Evolutionary conservation across 371 early-diverging fungal species (phyloP).

Genomic region (Chytridium lagenaria): DNA sequence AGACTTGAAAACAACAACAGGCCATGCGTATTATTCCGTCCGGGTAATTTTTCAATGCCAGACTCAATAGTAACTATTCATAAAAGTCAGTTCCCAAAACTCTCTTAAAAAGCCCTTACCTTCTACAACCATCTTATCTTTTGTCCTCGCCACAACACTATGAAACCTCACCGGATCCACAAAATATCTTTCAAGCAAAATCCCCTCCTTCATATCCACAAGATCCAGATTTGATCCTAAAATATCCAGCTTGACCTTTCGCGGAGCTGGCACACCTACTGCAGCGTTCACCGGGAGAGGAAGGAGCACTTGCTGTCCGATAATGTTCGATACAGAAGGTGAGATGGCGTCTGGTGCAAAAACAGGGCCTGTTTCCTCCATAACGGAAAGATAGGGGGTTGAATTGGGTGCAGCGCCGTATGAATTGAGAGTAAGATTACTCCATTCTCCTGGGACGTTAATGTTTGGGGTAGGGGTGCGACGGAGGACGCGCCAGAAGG

Average conservation of each 20-base stretch:
- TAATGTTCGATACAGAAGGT: constrained; percentile 29
- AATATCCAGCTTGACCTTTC: constrained; percentile 34
- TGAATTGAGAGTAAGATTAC: not conserved
- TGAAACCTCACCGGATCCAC: constrained; percentile 34
- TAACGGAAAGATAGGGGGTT: not conserved
- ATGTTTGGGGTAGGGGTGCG: not conserved
- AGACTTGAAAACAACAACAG: constrained; percentile 27
- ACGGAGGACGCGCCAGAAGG: constrained; percentile 17
- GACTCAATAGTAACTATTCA: constrained; percentile 22
- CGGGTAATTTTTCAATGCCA: constrained; percentile 27
- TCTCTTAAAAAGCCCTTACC: constrained; percentile 21
- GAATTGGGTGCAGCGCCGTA: not conserved
- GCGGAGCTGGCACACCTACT: constrained; percentile 9
- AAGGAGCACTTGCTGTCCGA: constrained; percentile 33
- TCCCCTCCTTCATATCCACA: constrained; percentile 34
- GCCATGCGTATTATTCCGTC: constrained; percentile 14
- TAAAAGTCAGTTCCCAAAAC: too few relatives aligned
- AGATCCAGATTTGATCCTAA: constrained; percentile 36
- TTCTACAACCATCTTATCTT: constrained; percentile 39
- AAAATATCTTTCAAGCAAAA: constrained; percentile 32
- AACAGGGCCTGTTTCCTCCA: constrained; percentile 23
- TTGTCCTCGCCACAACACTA: constrained; percentile 31
- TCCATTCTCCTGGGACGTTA: constrained; percentile 13
- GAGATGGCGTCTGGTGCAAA: constrained; percentile 22
- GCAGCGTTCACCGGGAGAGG: not conserved